Evolutionary conservation across 768 basidiomycete genomes (phyloP), one percentile per base, ranked within the genome.

Genomic region (Hortiboletus campestris): DNA sequence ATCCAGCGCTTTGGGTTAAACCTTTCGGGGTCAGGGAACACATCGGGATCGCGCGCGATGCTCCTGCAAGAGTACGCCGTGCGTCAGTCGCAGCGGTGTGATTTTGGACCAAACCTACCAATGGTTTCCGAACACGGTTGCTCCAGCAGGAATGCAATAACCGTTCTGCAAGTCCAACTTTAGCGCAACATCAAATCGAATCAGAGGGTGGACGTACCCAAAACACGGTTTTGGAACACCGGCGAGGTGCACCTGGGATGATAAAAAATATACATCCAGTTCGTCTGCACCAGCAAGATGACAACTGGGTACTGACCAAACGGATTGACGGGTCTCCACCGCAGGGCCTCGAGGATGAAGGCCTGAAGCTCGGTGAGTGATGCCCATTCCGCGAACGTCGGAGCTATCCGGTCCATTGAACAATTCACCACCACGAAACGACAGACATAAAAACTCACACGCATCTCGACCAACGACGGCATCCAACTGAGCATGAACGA

Each of bases 1-100:
- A 84, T 53, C 84, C 84, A 87, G 16, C 84, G 72, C 56, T 79
- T 75, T 1, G 84, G 84, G 35, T 79, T 69, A 65, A 87, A 86
- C 14, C 29, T 61, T 51, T 87, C 80, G 1, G 84, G 65, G 4
- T 69, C 55, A 0, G 68, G 68, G 51, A 69, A 69, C 8, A 60
- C 63, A 0, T 65, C 57, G 4, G 67, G 68, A 40, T 68, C 67
- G 1, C 63, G 63, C 6, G 60, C 58, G 14, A 69, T 67, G 36
- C 36, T 51, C 67, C 67, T 69, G 10, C 19, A 7, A n/a, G 3
- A 9, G 20, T 3, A 6, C n/a, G n/a, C n/a, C n/a, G n/a, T n/a
- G 10, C 2, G 7, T 32, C 11, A 28, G 22, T 48, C 36, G 32
- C 13, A 13, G 20, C 11, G 8, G 14, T 22, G 17, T 11, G 34